Conservation (phyloP, 106 monocot species). For the Dendrobium chrysotoxum region DNA sequence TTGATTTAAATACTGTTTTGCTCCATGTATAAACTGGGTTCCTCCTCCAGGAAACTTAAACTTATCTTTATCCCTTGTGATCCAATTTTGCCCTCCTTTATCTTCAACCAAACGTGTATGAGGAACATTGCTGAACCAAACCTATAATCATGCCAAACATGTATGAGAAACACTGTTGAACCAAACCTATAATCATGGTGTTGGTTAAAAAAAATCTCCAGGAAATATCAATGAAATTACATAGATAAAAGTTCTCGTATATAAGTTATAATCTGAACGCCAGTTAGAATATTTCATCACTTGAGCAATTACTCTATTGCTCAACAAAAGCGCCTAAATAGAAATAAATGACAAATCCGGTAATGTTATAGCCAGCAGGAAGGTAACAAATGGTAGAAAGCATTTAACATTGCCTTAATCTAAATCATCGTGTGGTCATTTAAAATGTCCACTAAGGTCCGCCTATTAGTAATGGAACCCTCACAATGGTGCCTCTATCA, state of each 20-base stretch:
- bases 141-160: constrained; percentile 46
- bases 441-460: background rate
- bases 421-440: background rate
- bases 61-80: constrained; percentile 66
- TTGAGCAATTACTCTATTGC: background rate
- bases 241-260: background rate
- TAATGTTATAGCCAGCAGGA: background rate
- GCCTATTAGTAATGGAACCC: background rate
- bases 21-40: constrained; percentile 96
- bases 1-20: constrained; percentile 78
- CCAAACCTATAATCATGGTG: constrained; percentile 54
- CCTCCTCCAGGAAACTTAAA: constrained; percentile 96
- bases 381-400: background rate
- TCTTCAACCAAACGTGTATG: constrained; percentile 83
- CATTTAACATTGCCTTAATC: background rate
- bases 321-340: background rate
- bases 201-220: background rate
- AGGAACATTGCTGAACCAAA: constrained; percentile 95
- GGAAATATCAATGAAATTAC: background rate
- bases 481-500: background rate
- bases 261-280: background rate
- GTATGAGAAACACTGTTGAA: constrained; percentile 88
- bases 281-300: background rate
- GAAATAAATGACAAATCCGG: background rate
- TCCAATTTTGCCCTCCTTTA: constrained; percentile 99